Base-by-base conservation (phyloP, 495 filamentous ascomycete species). In the Paragyromitra xinjiangensis region DNA sequence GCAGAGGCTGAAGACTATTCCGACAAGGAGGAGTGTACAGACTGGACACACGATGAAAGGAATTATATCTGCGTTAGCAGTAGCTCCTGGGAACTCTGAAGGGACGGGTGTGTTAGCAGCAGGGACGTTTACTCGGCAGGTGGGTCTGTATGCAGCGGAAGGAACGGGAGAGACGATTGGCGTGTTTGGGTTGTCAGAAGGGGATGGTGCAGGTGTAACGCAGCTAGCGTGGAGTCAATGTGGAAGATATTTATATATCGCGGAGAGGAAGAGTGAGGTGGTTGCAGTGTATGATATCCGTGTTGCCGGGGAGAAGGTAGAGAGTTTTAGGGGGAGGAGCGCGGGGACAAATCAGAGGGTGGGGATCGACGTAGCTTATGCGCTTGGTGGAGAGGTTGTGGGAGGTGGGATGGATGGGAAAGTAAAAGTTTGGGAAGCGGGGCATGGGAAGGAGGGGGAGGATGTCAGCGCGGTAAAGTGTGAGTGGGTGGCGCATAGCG, bases 261-360 rank as follows among this genome's bases (percentile, higher is more conserved):
- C 90, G n/a, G 96, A 98, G 86, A 88, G 96, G 44, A 89, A 89
- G 78, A 91, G 93, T 64, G 86, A 88, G 50, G 91, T 90, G 6
- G 82, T 97, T 9, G 82, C 92, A 64, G 87, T 97, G 1, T 98
- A 94, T 84, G 95, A 99, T 84, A 86, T 98, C 37, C 87, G 96
- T 14, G 91, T 91, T 5, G 88, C 89, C 7, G 88, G 91, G 0
- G 87, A 89, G 78, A 83, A 91, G 78, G 84, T 99, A 6, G 90
- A 89, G 16, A 90, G 88, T 84, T 85, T 98, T 64, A 85, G 84
- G 14, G 93, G 94, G 0, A 88, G 95, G 40, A 86, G 87, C 24
- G 91, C 93, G 0, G 62, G 83, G 4, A 93, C 91, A 5, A 94
- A 93, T 75, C 94, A 98, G 85, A 87, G 92, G 44, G 83, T 98